Evolutionary conservation across 441 rosid species (phyloP).

Genomic region (Brassica balearica): DNA sequence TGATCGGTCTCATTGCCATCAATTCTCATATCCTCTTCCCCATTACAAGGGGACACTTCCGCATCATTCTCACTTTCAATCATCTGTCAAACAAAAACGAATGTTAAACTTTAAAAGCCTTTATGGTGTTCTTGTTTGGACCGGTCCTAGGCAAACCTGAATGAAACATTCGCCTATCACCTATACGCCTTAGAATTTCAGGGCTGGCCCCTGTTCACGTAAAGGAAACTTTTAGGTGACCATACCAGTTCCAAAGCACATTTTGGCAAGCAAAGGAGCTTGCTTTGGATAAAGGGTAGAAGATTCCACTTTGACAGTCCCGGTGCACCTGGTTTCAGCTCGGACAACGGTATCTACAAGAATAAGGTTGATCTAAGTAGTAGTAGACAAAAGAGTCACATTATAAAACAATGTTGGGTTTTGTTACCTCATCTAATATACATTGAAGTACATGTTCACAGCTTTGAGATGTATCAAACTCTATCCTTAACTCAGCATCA

Average conservation of each 20-base stretch:
- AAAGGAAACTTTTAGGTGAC: neutral
- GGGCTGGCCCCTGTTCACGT: neutral
- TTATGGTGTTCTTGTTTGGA: neutral
- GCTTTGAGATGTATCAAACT: constrained; percentile 38
- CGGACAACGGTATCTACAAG: constrained; percentile 37
- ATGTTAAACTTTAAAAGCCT: constrained; percentile 11
- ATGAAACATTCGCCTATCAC: too few species aligned
- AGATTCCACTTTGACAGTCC: constrained; percentile 44
- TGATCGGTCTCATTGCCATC: constrained; percentile 24
- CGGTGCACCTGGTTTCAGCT: constrained; percentile 42
- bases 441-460: constrained; percentile 46
- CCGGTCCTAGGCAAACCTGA: too few species aligned
- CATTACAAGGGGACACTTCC: constrained; percentile 11
- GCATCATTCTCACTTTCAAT: constrained; percentile 25
- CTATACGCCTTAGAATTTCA: too few species aligned
- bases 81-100: constrained; percentile 28
- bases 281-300: constrained; percentile 32
- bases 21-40: constrained; percentile 2
- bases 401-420: neutral
- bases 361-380: constrained; percentile 11
- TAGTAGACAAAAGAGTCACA: neutral
- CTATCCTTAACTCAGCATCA: constrained; percentile 27
- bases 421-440: constrained; percentile 42
- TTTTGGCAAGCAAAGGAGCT: constrained; percentile 38
- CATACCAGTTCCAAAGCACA: constrained; percentile 43